Conservation (phyloP, 805 yeast species). For the Nakazawaea molendinolei region DNA sequence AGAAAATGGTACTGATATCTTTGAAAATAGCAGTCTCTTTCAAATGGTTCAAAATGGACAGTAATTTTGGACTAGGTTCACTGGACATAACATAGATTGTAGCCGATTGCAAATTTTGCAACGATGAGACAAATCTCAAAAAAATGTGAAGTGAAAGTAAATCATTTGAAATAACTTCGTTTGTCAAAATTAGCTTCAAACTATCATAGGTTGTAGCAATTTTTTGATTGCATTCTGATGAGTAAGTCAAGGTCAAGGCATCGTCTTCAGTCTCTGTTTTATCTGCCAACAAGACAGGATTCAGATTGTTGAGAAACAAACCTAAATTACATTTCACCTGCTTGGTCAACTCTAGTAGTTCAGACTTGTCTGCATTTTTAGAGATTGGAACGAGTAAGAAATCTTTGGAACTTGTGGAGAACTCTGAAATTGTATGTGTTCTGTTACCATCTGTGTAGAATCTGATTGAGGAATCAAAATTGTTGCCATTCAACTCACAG, state of each 20-base stretch:
- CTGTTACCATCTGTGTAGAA: slow-evolving; percentile 22
- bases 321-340: slow-evolving; percentile 1
- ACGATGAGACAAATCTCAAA: slow-evolving; percentile 1
- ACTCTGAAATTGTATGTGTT: slow-evolving; percentile 14
- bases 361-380: slow-evolving; percentile 2
- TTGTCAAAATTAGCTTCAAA: not conserved
- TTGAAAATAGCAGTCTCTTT: not conserved
- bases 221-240: not conserved
- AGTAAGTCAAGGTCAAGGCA: slow-evolving; percentile 3
- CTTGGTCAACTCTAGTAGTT: slow-evolving; percentile 1
- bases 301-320: slow-evolving; percentile 4
- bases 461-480: slow-evolving; percentile 25
- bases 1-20: not conserved
- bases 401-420: slow-evolving; percentile 1
- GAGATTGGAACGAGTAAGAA: slow-evolving; percentile 5
- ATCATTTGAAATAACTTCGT: not conserved
- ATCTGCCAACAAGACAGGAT: not conserved
- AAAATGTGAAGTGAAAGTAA: slow-evolving; percentile 5
- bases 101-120: not conserved
- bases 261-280: not conserved
- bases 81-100: not conserved
- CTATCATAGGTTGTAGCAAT: not conserved
- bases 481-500: slow-evolving; percentile 22
- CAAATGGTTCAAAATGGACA: not conserved
- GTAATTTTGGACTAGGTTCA: not conserved